Percentiles rank a stretch among this genome's conserved stretches.
phyloP scores from a whole-genome alignment of 169 alveolate species.

The Besnoitia besnoiti region DNA sequence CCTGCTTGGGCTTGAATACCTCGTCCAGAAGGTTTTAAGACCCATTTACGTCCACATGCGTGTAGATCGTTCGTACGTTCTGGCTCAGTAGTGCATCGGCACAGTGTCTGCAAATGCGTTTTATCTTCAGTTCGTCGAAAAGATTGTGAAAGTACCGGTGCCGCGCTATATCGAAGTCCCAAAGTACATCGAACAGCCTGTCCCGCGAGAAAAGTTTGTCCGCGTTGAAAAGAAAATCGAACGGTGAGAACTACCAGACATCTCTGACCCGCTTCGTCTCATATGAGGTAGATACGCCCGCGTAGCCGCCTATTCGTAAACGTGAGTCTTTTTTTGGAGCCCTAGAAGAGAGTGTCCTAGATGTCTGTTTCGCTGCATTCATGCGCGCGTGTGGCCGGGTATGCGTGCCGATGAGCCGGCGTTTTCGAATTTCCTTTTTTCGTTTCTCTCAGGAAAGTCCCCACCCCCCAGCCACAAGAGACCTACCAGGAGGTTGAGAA shows the following conservation, averaged over 20 bases:
- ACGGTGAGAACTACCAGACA: too few species aligned
- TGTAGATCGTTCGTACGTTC: too few species aligned
- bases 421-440: neutral
- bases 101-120: neutral
- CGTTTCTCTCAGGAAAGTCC: constrained; percentile 21
- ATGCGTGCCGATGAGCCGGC: neutral
- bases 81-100: too few species aligned
- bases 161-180: constrained; percentile 45
- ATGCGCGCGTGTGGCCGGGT: neutral
- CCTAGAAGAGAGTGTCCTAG: neutral
- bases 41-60: too few species aligned
- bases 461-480: constrained; percentile 53
- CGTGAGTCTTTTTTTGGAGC: neutral
- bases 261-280: too few species aligned
- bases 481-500: constrained; percentile 51
- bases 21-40: too few species aligned
- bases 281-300: too few species aligned
- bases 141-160: constrained; percentile 10
- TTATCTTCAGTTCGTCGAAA: constrained; percentile 33
- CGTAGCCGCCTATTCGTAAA: neutral
- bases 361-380: neutral
- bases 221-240: constrained; percentile 19
- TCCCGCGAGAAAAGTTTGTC: constrained; percentile 26
- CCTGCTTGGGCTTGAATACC: too few species aligned
- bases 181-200: constrained; percentile 33